Percentiles rank a stretch among this genome's conserved stretches.
phyloP scores from a whole-genome alignment of 495 filamentous ascomycete genomes.

The Aspergillus asperescens region DNA sequence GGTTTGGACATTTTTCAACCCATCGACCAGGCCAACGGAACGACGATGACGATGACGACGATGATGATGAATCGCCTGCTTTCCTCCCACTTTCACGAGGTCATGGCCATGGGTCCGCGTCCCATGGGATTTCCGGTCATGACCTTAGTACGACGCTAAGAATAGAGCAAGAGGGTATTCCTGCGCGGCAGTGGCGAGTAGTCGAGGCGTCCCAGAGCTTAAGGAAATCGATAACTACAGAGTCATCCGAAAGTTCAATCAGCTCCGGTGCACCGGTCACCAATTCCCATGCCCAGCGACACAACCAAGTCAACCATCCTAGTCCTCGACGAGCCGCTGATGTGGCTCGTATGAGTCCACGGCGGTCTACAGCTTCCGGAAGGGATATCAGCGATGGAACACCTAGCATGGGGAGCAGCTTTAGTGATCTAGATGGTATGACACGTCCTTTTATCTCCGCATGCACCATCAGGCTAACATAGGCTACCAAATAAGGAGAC shows the following conservation, averaged over 20 bases:
- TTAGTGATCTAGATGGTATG: conserved; percentile 91
- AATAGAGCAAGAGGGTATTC: conserved; percentile 42
- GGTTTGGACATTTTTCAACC: conserved; percentile 38
- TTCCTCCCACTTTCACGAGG: conserved; percentile 62
- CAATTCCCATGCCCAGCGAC: conserved; percentile 17
- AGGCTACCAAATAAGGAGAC: conserved; percentile 48
- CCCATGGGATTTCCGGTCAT: conserved; percentile 29
- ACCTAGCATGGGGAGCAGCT: conserved; percentile 96
- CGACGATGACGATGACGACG: conserved; percentile 43
- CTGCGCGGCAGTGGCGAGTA: conserved; percentile 32
- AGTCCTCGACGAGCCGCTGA: conserved; percentile 56
- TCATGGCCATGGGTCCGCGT: conserved; percentile 19
- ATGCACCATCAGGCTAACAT: conserved; percentile 6
- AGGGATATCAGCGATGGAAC: conserved; percentile 77
- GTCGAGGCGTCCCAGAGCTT: conserved; percentile 22
- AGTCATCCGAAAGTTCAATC: conserved; percentile 58
- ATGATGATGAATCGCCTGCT: conserved; percentile 53
- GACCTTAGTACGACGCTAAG: conserved; percentile 60
- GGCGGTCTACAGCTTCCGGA: conserved; percentile 44
- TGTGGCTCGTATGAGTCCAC: conserved; percentile 52
- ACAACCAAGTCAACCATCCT: conserved; percentile 21
- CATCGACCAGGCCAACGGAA: conserved; percentile 30
- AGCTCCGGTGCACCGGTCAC: conserved; percentile 37
- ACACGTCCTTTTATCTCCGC: conserved; percentile 5
- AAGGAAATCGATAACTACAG: conserved; percentile 47